phyloP scores from a whole-genome alignment of 352 stramenopile genomes.

The Globisporangium cederbergense region DNA sequence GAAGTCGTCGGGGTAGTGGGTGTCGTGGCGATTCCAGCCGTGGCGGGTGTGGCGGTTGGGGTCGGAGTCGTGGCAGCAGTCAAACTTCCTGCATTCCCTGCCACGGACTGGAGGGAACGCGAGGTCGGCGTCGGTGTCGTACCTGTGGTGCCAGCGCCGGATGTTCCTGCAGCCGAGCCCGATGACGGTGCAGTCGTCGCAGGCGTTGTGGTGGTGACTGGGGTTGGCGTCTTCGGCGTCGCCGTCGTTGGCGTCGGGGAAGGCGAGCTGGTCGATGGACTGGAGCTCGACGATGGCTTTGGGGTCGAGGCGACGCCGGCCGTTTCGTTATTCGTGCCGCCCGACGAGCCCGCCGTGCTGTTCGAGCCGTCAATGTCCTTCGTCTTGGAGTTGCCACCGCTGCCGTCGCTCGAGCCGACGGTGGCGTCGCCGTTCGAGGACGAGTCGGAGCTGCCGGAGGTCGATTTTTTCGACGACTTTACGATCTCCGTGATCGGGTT shows the following conservation, averaged over 20 bases:
- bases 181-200: conserved; percentile 7
- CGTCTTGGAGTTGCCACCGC: neutral
- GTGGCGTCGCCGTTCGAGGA: conserved; percentile 16
- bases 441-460: conserved; percentile 24
- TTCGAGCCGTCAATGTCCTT: conserved; percentile 14
- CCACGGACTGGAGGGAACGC: neutral
- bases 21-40: conserved; percentile 6
- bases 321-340: neutral
- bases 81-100: neutral
- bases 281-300: conserved; percentile 5
- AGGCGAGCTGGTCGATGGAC: neutral
- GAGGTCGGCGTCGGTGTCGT: conserved; percentile 6
- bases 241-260: conserved; percentile 5
- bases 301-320: conserved; percentile 7
- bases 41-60: conserved; percentile 1
- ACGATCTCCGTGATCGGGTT: conserved; percentile 51
- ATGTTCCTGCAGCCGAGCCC: conserved; percentile 1
- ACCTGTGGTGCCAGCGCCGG: neutral
- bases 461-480: conserved; percentile 19
- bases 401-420: conserved; percentile 13
- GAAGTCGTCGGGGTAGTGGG: conserved; percentile 7
- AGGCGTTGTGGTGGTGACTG: neutral
- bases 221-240: neutral
- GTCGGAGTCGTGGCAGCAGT: conserved; percentile 6
- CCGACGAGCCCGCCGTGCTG: conserved; percentile 7